Base-by-base conservation (phyloP, 164 flowering plant genomes). In the Aristolochia contorta region DNA sequence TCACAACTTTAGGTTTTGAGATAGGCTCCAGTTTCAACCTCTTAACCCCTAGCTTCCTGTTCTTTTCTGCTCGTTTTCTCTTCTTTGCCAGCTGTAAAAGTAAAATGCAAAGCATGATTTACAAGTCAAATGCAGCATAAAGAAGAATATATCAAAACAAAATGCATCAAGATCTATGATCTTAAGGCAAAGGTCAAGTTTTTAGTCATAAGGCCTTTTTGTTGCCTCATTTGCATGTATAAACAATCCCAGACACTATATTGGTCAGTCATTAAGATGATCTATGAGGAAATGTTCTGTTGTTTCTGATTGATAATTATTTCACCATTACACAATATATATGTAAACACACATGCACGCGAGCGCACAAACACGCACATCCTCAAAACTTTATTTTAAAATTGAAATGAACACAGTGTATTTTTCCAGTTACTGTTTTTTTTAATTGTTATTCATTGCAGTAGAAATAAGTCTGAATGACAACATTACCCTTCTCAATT, bases 1-100 rank as follows among this genome's bases (percentile, higher is more conserved):
- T 56, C 27, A 78, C 70, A 19, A 69, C 54, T 70, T 83, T 84
- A 50, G 80, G 86, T 67, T 77, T 87, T 65, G 65, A 0, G 47
- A 82, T 66, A 20, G 87, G 80, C 53, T 52, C 77, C 57, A 91
- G 71, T 68, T 79, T 91, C 79, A 86, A 71, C 72, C 86, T 79
- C 70, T 79, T 83, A 47, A 86, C 85, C 48, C 96, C 97, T 66
- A 72, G 89, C 67, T 76, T 25, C 65, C 68, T 74, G 62, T 81
- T 78, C 70, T 75, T 70, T 76, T 84, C 76, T 57, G 96, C 96
- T 63, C 90, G 69, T 60, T 70, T 83, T 63, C 73, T 78, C 67
- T 82, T 78, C 52, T 74, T 68, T 9, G 75, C 72, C 57, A 25
- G 47, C 97, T 87, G 82, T 64, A 80, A 49, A 58, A 77, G n/a